These are phyloP conservation scores for Pyrenophora tritici-repentis DNA, from an alignment of 2,329 filamentous ascomycete genomes.

Conservation along the genomic window DNA sequence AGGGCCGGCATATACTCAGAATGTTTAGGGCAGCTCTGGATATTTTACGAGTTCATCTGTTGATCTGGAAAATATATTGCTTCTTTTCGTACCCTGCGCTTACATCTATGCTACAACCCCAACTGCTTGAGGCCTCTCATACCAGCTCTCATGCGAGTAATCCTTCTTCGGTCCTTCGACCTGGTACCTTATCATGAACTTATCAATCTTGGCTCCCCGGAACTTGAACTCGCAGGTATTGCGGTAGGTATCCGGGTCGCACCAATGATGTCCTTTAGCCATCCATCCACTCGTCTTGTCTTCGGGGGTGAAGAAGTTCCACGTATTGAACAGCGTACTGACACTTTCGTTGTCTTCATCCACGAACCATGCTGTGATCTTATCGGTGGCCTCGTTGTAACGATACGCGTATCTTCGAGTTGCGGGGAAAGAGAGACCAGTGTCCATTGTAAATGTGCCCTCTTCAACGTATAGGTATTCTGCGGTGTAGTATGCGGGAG, in stretches of 20 bases:
- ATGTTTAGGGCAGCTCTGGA: no score
- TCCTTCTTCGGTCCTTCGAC: slow-evolving; percentile 77
- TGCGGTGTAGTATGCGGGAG: slow-evolving; percentile 34
- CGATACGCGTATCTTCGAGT: slow-evolving; percentile 73
- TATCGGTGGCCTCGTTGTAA: slow-evolving; percentile 65
- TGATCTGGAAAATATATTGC: no score
- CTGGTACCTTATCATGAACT: slow-evolving; percentile 59
- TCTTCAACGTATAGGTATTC: slow-evolving; percentile 72
- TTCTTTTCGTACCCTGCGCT: not conserved
- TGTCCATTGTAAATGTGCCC: slow-evolving; percentile 65
- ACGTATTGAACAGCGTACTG: slow-evolving; percentile 75
- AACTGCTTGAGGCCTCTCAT: slow-evolving; percentile 24
- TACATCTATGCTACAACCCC: not conserved
- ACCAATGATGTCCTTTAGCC: slow-evolving; percentile 71
- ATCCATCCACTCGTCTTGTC: slow-evolving; percentile 58
- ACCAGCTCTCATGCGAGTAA: slow-evolving; percentile 57
- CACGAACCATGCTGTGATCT: slow-evolving; percentile 74
- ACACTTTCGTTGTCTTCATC: slow-evolving; percentile 71
- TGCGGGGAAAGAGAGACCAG: slow-evolving; percentile 63
- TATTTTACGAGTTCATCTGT: no score
- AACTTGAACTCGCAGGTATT: slow-evolving; percentile 70
- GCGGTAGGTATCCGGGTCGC: slow-evolving; percentile 72
- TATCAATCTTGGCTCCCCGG: slow-evolving; percentile 27
- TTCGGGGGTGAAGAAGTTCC: slow-evolving; percentile 61
- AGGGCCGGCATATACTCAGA: no score